Percentiles rank a stretch among this genome's conserved stretches.
phyloP scores from a whole-genome alignment of 163 green algal genomes.

The Chlamydomonas reinhardtii region DNA sequence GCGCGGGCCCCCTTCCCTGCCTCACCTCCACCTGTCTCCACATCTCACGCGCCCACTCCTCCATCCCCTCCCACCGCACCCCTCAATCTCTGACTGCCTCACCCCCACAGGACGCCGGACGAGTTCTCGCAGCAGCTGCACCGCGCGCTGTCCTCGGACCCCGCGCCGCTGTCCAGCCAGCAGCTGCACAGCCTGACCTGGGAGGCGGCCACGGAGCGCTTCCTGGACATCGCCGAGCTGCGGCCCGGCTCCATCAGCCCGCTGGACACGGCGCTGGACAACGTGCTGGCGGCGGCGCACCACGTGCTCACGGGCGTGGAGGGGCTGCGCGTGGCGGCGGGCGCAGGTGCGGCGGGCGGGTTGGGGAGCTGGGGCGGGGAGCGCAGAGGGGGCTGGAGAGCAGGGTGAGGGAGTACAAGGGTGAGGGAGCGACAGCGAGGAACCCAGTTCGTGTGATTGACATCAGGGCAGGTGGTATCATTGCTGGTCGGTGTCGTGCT shows the following conservation, averaged over 20 bases:
- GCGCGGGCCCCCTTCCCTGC: too few relatives aligned
- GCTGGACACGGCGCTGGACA: constrained; percentile 72
- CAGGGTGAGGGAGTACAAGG: not conserved
- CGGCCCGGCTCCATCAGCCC: constrained; percentile 33
- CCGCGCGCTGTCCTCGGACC: constrained; percentile 79
- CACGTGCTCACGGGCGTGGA: constrained; percentile 72
- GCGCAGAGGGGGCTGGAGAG: not conserved
- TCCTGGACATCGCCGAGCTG: constrained; percentile 87
- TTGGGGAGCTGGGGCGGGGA: not conserved
- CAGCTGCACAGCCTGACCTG: constrained; percentile 89
- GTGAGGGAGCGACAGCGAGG: not conserved
- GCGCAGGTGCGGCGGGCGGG: constrained; percentile 12
- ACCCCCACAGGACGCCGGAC: constrained; percentile 53
- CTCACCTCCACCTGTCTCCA: too few relatives aligned
- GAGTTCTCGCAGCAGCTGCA: constrained; percentile 89
- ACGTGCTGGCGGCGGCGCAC: constrained; percentile 64
- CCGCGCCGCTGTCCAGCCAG: constrained; percentile 78
- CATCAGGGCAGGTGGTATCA: not conserved
- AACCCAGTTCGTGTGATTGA: too few relatives aligned
- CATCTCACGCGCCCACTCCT: too few relatives aligned
- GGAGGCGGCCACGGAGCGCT: constrained; percentile 90
- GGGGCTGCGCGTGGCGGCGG: constrained; percentile 48
- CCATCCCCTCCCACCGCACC: not conserved
- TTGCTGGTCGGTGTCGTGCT: not conserved
- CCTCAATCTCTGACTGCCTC: not conserved